phyloP scores from a whole-genome alignment of 352 stramenopile genomes.

The Lagenidium sp. region DNA sequence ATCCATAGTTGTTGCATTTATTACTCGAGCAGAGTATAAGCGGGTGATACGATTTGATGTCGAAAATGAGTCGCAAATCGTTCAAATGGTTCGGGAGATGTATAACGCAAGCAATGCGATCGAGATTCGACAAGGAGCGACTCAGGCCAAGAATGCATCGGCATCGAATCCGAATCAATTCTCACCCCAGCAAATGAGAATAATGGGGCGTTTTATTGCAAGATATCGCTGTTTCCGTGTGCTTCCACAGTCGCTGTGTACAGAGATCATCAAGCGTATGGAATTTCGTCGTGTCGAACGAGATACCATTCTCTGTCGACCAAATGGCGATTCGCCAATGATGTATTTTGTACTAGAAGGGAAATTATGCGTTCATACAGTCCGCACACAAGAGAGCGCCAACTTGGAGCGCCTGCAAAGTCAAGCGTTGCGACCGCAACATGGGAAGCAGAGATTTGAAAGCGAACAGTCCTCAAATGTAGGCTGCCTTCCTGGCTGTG shows the following conservation, averaged over 20 bases:
- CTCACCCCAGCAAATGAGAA: slow-evolving; percentile 8
- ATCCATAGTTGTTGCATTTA: slow-evolving; percentile 23
- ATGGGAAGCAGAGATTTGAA: too few species aligned
- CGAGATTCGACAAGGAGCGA: slow-evolving; percentile 8
- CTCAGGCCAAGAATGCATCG: slow-evolving; percentile 1
- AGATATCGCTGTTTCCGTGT: slow-evolving; percentile 31
- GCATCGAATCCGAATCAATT: neutral
- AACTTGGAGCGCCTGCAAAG: too few species aligned
- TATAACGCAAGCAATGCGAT: slow-evolving; percentile 9
- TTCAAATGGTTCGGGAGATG: slow-evolving; percentile 12
- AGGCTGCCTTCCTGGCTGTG: slow-evolving; percentile 10
- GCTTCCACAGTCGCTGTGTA: slow-evolving; percentile 17
- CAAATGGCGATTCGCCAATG: slow-evolving; percentile 5
- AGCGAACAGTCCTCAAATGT: too few species aligned
- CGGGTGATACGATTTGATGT: slow-evolving; percentile 27
- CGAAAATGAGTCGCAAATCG: slow-evolving; percentile 11
- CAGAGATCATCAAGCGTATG: slow-evolving; percentile 20
- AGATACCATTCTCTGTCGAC: slow-evolving; percentile 19
- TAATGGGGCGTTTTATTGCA: slow-evolving; percentile 24
- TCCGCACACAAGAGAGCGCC: slow-evolving; percentile 6
- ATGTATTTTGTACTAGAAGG: slow-evolving; percentile 35
- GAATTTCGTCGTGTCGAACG: slow-evolving; percentile 16
- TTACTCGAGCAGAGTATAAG: slow-evolving; percentile 30
- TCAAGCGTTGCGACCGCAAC: too few species aligned
- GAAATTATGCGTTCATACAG: slow-evolving; percentile 22